These are phyloP conservation scores for Imleria badia DNA, from an alignment of 768 basidiomycete genomes.

Conservation along the genomic window DNA sequence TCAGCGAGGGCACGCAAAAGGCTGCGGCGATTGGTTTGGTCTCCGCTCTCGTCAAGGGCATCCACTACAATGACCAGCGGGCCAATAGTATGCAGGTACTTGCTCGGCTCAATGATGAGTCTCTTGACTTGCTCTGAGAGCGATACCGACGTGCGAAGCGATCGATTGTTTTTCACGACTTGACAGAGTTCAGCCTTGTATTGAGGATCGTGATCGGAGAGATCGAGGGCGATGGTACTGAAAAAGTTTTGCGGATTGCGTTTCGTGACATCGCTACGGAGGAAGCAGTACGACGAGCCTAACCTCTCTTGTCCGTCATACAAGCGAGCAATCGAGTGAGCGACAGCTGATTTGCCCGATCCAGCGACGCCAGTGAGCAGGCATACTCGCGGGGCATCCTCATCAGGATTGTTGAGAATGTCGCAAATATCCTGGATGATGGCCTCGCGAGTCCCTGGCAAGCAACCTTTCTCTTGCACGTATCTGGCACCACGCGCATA, in stretches of 20 bases:
- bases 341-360: slow-evolving; percentile 35
- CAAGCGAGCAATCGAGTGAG: slow-evolving; percentile 28
- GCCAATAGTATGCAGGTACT: slow-evolving; percentile 22
- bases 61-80: slow-evolving; percentile 38
- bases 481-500: slow-evolving; percentile 26
- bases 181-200: slow-evolving; percentile 17
- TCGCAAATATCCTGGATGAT: slow-evolving; percentile 19
- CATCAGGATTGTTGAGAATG: slow-evolving; percentile 11
- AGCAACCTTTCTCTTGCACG: slow-evolving; percentile 17
- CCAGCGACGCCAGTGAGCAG: slow-evolving; percentile 28
- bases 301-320: slow-evolving; percentile 29
- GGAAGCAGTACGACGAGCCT: slow-evolving; percentile 35
- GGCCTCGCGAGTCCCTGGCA: slow-evolving; percentile 20
- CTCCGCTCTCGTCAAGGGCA: slow-evolving; percentile 32
- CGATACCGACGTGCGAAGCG: slow-evolving; percentile 20
- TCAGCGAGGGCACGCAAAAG: slow-evolving; percentile 23
- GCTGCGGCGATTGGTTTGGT: slow-evolving; percentile 9
- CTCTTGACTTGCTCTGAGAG: slow-evolving; percentile 27
- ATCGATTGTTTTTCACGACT: slow-evolving; percentile 19
- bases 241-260: slow-evolving; percentile 29
- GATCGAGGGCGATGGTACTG: slow-evolving; percentile 34
- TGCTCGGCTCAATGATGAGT: slow-evolving; percentile 29
- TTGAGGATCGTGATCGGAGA: slow-evolving; percentile 33
- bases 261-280: slow-evolving; percentile 10
- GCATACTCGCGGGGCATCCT: slow-evolving; percentile 22